Conservation (phyloP, 495 filamentous ascomycete species). For the Penicillium steckii region DNA sequence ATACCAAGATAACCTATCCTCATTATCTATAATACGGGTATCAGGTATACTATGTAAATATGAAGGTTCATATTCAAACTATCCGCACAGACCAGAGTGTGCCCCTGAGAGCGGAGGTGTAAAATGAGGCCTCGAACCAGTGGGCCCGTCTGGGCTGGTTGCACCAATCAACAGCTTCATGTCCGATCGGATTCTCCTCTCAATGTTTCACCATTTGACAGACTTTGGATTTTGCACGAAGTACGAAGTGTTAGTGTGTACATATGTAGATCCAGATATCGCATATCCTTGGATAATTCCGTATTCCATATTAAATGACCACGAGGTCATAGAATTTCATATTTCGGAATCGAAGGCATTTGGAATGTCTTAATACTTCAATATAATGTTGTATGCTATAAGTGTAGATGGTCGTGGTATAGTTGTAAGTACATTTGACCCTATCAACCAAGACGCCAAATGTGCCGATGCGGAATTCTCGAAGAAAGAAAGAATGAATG, state of each 20-base stretch:
- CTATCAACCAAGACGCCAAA: constrained; percentile 12
- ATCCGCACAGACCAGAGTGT: constrained; percentile 22
- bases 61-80: not conserved
- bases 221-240: no score
- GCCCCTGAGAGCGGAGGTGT: constrained; percentile 26
- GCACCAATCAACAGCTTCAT: constrained; percentile 5
- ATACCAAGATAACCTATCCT: no score
- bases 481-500: constrained; percentile 3
- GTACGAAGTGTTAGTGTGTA: no score
- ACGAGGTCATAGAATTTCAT: no score
- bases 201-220: no score
- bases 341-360: no score
- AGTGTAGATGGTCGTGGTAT: not conserved
- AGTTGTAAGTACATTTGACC: not conserved
- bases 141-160: constrained; percentile 6
- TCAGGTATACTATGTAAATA: no score
- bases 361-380: no score
- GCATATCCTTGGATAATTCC: no score
- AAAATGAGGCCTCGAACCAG: constrained; percentile 19
- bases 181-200: not conserved
- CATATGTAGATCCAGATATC: no score
- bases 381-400: not conserved
- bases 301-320: no score
- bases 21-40: no score
- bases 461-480: constrained; percentile 3